A percentile compares a stretch with the other conserved stretches of the same genome.
phyloP scores from a whole-genome alignment of 176 grass and related monocot genomes.

The Musa troglodytarum region DNA sequence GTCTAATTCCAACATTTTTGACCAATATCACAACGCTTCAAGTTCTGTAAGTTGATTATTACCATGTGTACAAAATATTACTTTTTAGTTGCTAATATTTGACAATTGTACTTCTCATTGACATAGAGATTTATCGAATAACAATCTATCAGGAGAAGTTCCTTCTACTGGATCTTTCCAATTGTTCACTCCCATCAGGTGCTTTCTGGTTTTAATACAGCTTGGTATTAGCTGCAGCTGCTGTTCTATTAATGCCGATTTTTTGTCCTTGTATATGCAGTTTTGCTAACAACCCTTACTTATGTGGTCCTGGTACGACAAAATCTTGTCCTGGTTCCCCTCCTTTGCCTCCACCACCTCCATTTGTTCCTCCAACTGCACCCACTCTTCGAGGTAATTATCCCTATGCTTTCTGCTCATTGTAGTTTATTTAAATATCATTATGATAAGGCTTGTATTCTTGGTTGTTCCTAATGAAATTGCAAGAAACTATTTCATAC shows the following conservation, averaged over 20 bases:
- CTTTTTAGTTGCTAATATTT: not conserved
- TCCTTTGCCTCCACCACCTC: slow-evolving; percentile 69
- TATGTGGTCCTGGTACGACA: slow-evolving; percentile 59
- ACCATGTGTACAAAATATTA: no score
- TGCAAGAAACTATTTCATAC: not conserved
- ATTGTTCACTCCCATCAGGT: slow-evolving; percentile 21
- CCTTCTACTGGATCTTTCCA: slow-evolving; percentile 16
- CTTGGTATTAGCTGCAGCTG: not conserved
- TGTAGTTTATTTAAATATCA: not conserved
- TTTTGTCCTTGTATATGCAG: slow-evolving; percentile 34
- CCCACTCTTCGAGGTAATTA: slow-evolving; percentile 5
- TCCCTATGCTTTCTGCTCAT: not conserved
- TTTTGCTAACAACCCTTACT: slow-evolving; percentile 54
- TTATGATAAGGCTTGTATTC: not conserved
- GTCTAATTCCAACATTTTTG: slow-evolving; percentile 4
- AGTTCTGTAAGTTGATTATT: slow-evolving; percentile 2
- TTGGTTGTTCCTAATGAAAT: not conserved
- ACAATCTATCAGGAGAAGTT: slow-evolving; percentile 19
- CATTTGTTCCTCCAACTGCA: slow-evolving; percentile 42
- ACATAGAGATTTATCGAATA: slow-evolving; percentile 8
- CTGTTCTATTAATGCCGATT: not conserved
- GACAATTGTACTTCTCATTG: not conserved
- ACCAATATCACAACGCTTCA: slow-evolving; percentile 14
- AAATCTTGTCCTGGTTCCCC: slow-evolving; percentile 58
- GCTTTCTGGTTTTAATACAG: not conserved